Conservation (phyloP, 495 filamentous ascomycete species). For the Penicillium daleae region DNA sequence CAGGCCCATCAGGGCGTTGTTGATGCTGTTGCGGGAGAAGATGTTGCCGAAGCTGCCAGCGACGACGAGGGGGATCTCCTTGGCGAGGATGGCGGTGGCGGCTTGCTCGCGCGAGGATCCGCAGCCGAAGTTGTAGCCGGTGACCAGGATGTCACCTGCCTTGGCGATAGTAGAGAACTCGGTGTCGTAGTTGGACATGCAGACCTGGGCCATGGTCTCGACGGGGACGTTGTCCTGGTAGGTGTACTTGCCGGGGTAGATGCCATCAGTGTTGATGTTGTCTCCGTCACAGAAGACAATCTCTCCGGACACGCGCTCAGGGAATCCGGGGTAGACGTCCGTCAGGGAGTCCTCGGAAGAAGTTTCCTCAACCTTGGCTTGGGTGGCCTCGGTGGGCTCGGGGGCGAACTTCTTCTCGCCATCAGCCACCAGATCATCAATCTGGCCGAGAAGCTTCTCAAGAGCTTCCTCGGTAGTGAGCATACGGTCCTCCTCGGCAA, state of each 20-base stretch:
- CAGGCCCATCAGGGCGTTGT: constrained; percentile 85
- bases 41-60: constrained; percentile 89
- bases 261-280: constrained; percentile 61
- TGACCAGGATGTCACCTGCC: constrained; percentile 76
- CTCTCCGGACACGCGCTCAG: constrained; percentile 54
- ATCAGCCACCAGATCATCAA: constrained; percentile 63
- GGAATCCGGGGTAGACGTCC: constrained; percentile 56
- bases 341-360: constrained; percentile 36
- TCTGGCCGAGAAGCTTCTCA: constrained; percentile 66
- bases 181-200: constrained; percentile 91
- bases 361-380: constrained; percentile 22
- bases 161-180: constrained; percentile 63
- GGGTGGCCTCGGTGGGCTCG: constrained; percentile 21
- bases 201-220: constrained; percentile 82
- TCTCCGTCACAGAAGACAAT: constrained; percentile 58
- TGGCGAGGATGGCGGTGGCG: constrained; percentile 85
- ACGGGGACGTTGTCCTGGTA: constrained; percentile 82
- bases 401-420: constrained; percentile 48
- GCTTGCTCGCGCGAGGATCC: constrained; percentile 85
- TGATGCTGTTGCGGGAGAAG: constrained; percentile 86
- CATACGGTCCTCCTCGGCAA: constrained; percentile 61
- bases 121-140: constrained; percentile 91
- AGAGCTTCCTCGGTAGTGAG: constrained; percentile 67
- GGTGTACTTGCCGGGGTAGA: constrained; percentile 90
- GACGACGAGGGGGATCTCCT: constrained; percentile 81